Base-by-base conservation (phyloP, 1,284 basidiomycete genomes). In the Sphagnurus paluster region DNA sequence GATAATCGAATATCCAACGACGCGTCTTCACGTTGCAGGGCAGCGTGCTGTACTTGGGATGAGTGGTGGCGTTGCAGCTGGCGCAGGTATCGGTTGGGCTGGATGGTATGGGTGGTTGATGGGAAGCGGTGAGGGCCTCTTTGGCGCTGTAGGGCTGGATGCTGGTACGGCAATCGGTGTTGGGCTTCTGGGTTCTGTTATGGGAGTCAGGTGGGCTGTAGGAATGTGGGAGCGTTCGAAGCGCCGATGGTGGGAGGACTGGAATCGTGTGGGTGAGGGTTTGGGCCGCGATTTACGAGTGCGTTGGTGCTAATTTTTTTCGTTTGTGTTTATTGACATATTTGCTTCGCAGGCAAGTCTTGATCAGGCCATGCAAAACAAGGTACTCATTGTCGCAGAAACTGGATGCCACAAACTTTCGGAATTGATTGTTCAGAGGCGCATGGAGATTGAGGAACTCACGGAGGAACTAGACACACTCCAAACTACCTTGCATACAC, bases 211-310 rank as follows among this genome's bases (percentile, higher is more conserved):
- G 20, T 85, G 86, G 77, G 82, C 81, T 5, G 75, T 88, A 14
- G 77, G 78, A 3, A 70, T 71, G 48, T 93, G 90, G 89, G 82
- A 84, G 42, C 76, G 70, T 52, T 83, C 83, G 2, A 87, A 90
- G 64, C 70, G 61, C 43, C 69, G 66, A 39, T 94, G 90, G 84
- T 81, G 81, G 80, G 74, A 74, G 42, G 87, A 92, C 62, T 90
- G 84, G 75, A 61, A 63, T 24, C 71, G 92, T 34, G 76, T 92
- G 3, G 79, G 79, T 3, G 73, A 80, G 41, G 87, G 90, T 7
- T 67, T 91, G 40, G 77, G 80, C 52, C 75, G 86, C 39, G 91
- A 94, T 68, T 64, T 93, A 13, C 71, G 77, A 69, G 89, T 87
- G 57, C 39, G 75, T 64, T 5, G 28, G 26, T 11, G 33, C 36